Evolutionary conservation across 2,329 filamentous ascomycete species (phyloP), one percentile per base, ranked within the genome.

Genomic region (Sarocladium brachiariae): DNA sequence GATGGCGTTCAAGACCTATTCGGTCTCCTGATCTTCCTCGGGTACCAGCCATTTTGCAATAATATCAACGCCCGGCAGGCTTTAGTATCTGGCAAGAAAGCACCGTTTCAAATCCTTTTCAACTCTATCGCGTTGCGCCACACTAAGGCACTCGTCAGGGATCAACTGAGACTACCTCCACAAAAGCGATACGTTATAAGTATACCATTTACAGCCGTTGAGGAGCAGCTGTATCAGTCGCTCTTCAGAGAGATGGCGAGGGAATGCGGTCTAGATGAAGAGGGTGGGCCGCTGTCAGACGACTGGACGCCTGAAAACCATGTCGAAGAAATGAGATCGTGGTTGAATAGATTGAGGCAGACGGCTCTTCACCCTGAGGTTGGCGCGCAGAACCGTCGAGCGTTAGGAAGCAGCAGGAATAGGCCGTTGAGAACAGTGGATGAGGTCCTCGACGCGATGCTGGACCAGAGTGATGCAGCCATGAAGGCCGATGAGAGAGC

Each of bases 371-470:
- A 96, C 65, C 89, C 92, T 0, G 86, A 95, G 62, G 80, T 95
- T 37, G 86, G 86, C 16, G 76, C 76, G 9, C 78, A 78, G 27
- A 86, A 85, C 56, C 75, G 84, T 13, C 78, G 77, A 54, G 77
- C 79, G 0, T 67, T 88, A 5, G 84, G 84, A 1, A 75, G 78
- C 39, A 79, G 73, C 38, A 80, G 75, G 46, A 75, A 74, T 50
- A 83, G 80, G 0, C 84, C 88, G 0, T 74, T 96, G 56, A 78
- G 87, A 11, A 95, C 91, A 1, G 85, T 96, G 2, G 80, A 84
- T 16, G 88, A 97, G 65, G 92, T 97, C 1, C 72, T 99, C 10
- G 84, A 89, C 56, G 83, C 85, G 4, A 96, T 99, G 92, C 85
- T 96, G 52, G 89, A 96, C 51, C 84, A 92, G 60, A 90, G 86